phyloP scores from a whole-genome alignment of 139 green algal species.

The Eudorina sp. region DNA sequence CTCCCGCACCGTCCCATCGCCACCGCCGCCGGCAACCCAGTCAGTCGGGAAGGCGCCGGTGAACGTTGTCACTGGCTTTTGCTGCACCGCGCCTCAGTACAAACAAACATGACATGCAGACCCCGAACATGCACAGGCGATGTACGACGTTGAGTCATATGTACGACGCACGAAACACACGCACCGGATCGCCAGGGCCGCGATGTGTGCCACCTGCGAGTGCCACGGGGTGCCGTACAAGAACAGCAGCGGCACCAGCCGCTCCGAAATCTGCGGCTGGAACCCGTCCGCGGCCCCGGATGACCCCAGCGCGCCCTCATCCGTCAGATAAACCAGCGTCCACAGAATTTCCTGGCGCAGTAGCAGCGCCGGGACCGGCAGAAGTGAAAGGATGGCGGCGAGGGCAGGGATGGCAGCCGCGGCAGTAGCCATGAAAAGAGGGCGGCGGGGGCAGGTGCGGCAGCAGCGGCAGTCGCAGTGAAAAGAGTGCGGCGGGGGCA shows the following conservation, averaged over 20 bases:
- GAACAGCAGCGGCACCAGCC: slow-evolving; percentile 46
- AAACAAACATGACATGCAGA: no score
- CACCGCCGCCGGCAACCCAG: no score
- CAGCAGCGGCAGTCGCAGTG: neutral
- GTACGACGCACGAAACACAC: neutral
- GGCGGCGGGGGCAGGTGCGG: no score
- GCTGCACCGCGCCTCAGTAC: no score
- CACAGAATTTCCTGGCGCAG: slow-evolving; percentile 57
- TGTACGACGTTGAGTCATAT: no score
- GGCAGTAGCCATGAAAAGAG: no score
- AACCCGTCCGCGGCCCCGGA: neutral
- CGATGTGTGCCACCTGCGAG: slow-evolving; percentile 45
- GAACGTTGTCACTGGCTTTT: no score
- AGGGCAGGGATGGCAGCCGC: neutral
- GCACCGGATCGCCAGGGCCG: slow-evolving; percentile 51
- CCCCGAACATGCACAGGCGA: no score
- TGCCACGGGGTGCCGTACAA: slow-evolving; percentile 51
- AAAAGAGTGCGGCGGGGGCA: neutral
- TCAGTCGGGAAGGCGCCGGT: no score
- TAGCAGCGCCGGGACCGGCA: neutral
- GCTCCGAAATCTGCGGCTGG: slow-evolving; percentile 13
- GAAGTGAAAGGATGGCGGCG: neutral
- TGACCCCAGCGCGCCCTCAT: slow-evolving; percentile 27
- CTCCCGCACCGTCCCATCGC: no score
- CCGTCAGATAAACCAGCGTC: slow-evolving; percentile 50